phyloP scores from a whole-genome alignment of 2,329 filamentous ascomycete species.

The Epichloe sibirici region DNA sequence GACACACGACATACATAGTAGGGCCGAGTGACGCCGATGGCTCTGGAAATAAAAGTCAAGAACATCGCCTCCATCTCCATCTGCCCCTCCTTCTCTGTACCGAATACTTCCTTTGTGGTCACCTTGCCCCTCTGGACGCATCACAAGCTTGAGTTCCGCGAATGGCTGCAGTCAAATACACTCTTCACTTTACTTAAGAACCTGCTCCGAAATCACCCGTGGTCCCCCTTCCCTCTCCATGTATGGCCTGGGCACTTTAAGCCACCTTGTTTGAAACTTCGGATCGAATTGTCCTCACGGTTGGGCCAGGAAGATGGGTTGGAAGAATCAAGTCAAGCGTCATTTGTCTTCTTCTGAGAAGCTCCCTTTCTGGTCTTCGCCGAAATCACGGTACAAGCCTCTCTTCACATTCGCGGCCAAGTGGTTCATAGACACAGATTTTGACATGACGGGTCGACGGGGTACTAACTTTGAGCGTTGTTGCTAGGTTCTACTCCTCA shows the following conservation, averaged over 20 bases:
- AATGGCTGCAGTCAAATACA: constrained; percentile 2
- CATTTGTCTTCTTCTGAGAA: constrained; percentile 22
- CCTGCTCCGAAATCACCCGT: neutral
- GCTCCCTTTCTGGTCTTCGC: constrained; percentile 18
- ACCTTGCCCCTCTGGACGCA: neutral
- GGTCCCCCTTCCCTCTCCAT: neutral
- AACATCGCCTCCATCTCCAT: neutral
- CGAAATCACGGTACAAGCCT: constrained; percentile 12
- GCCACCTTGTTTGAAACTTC: neutral
- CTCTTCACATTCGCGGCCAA: neutral
- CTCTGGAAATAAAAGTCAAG: constrained; percentile 18
- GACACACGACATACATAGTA: constrained; percentile 19
- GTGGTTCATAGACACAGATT: constrained; percentile 1
- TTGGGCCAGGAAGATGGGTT: constrained; percentile 20
- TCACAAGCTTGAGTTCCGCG: neutral
- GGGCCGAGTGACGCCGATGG: constrained; percentile 26
- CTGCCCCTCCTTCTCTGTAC: neutral
- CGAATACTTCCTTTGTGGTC: neutral
- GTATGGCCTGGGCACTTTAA: neutral
- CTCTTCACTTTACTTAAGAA: neutral
- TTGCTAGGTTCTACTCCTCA: constrained; percentile 6
- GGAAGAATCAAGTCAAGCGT: constrained; percentile 23
- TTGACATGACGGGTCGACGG: neutral
- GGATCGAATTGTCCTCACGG: neutral
- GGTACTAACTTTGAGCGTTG: neutral